Base-by-base conservation (phyloP, 768 basidiomycete species). In the Boletales sp. region DNA sequence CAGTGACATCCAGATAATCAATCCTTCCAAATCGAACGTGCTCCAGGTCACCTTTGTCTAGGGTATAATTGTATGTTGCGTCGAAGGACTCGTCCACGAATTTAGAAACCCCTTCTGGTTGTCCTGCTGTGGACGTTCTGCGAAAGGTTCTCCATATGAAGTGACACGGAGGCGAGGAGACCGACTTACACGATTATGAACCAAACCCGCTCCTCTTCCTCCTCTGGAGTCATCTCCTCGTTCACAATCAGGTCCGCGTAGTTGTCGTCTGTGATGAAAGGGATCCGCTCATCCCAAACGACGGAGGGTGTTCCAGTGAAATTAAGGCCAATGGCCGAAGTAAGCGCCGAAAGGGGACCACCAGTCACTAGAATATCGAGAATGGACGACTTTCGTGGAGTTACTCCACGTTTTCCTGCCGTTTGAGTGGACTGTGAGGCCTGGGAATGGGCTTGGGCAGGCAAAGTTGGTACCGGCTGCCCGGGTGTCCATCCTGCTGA, bases 1-100 rank as follows among this genome's bases (percentile, higher is more conserved):
- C 70, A 4, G 89, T 92, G 55, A 94, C 91, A 54, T 86, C 84
- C 55, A 92, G 70, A 67, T 93, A 95, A 72, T 94, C 90, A 50
- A 95, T 82, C 53, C 93, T 82, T 44, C 82, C 93, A 79, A 86
- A 94, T 50, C 80, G 83, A 49, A 94, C 78, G 61, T 89, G 65
- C 4, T 82, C 82, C 15, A 90, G 68, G 63, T 86, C 88, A 10
- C 75, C 77, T 18, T 75, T 77, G 13, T 79, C 63, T 32, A 79
- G 46, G 6, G 84, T 78, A 54, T 78, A 69, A 64, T 91, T 87
- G 65, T 75, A 90, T 3, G 90, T 79, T 11, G 77, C 74, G 60
- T 92, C 90, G 60, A 91, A 93, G 28, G 82, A 71, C 31, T 82
- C 64, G 67, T 93, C 89, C 39, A 89, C 77, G 42, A 75, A 74